These are phyloP conservation scores for Chloropicon primus DNA, from an alignment of 139 green algal genomes.

Conservation along the genomic window DNA sequence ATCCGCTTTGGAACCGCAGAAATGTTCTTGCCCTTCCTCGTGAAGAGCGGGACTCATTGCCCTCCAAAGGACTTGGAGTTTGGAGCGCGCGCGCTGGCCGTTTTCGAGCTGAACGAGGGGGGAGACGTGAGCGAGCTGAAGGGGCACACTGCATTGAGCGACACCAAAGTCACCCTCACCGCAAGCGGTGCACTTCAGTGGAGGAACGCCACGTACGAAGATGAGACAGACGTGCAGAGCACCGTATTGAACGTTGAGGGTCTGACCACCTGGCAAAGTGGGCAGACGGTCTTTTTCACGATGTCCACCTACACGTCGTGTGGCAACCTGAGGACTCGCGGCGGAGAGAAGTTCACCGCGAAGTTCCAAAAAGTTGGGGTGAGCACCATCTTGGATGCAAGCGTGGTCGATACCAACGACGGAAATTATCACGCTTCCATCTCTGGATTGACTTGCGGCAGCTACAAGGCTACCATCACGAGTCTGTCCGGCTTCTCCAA, in stretches of 20 bases:
- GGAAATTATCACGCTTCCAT: slow-evolving; percentile 16
- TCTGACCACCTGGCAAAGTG: no score
- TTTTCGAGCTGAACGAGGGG: neutral
- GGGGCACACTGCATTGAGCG: slow-evolving; percentile 1
- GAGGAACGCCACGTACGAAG: neutral
- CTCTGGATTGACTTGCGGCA: slow-evolving; percentile 2
- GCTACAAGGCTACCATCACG: slow-evolving; percentile 2
- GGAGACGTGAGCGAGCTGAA: neutral
- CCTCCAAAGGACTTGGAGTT: neutral
- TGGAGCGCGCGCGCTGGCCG: neutral
- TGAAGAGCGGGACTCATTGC: neutral
- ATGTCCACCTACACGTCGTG: no score
- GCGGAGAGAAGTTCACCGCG: no score
- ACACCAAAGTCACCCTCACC: slow-evolving; percentile 1
- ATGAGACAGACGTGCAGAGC: neutral
- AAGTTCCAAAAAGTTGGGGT: no score
- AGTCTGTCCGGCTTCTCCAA: neutral
- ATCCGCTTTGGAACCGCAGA: neutral
- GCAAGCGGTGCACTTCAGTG: slow-evolving; percentile 1
- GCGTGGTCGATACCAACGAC: slow-evolving; percentile 8
- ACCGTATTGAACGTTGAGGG: neutral
- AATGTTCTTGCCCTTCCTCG: neutral
- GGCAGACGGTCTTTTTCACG: no score
- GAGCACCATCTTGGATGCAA: no score
- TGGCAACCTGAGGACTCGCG: no score